Evolutionary conservation across 2,329 filamentous ascomycete genomes (phyloP), one percentile per base, ranked within the genome.

Genomic region (Aspergillus floridensis): DNA sequence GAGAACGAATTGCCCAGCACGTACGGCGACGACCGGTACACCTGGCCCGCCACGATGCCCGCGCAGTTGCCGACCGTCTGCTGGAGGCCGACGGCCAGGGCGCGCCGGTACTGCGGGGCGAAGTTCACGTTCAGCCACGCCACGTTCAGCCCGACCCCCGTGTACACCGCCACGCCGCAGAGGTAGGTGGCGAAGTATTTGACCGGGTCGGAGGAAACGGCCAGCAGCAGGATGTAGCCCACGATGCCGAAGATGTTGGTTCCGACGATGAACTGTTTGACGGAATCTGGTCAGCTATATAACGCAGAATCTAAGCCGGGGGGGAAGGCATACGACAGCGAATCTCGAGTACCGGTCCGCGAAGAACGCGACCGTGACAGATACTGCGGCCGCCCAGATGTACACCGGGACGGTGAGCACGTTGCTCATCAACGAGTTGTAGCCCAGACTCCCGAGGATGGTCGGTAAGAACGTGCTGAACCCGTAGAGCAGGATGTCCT

Each of bases 351-450:
- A 68, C 10, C 74, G 72, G 66, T 85, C 83, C 0, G 81, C 82
- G n/a, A 78, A 60, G 47, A 69, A 80, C 2, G 82, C 79, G 1
- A 81, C 64, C 0, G 65, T 59, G 5, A 85, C 70, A 63, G 81
- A 85, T 26, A 70, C 66, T 6, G 79, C 59, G 1, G 77, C 81
- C 3, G 80, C 82, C 59, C 79, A 79, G 14, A 83, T 68, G 63
- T 83, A 86, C n/a, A 85, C 81, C 0, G 84, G 84, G 1, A 86
- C 81, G 4, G 82, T 85, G 35, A 86, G 72, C 38, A 82, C 79
- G 58, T 86, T 82, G 11, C 80, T 79, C 63, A 81, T 73, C 21
- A 84, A 72, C n/a, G 76, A 77, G 41, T 75, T 70, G 65, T 83
- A 85, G 2, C 82, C 82, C 69, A 85, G 80, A 32, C 75, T 76